These are phyloP conservation scores for Vararia minispora DNA, from an alignment of 768 basidiomycete species.

Conservation along the genomic window DNA sequence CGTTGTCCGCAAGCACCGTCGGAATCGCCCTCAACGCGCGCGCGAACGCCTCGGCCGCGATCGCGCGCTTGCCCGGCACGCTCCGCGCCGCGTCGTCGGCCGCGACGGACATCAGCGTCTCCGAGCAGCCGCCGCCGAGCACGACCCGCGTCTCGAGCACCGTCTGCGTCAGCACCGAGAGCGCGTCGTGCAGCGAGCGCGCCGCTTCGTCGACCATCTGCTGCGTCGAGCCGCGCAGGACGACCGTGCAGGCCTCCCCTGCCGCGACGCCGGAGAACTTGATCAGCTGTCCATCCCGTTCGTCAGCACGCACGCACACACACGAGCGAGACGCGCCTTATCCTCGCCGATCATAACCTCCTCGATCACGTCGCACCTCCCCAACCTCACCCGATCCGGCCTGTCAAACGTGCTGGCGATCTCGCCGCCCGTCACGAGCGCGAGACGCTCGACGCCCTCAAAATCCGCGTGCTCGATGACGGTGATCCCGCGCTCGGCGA, in stretches of 20 bases:
- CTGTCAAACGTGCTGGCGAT: conserved; percentile 93
- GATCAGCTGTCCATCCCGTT: conserved; percentile 54
- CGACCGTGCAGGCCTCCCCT: conserved; percentile 95
- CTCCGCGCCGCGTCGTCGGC: conserved; percentile 81
- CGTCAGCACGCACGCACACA: conserved; percentile 1
- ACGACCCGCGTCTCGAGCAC: conserved; percentile 94
- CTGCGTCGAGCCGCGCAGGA: conserved; percentile 91
- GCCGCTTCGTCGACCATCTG: conserved; percentile 99
- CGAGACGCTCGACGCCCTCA: conserved; percentile 93
- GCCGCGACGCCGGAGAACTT: conserved; percentile 99
- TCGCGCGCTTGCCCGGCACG: conserved; percentile 89
- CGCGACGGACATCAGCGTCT: conserved; percentile 95
- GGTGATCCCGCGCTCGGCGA: conserved; percentile 93
- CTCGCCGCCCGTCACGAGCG: conserved; percentile 95
- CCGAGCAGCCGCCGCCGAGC: conserved; percentile 93
- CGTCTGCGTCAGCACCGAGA: conserved; percentile 94
- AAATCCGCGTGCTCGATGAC: conserved; percentile 98
- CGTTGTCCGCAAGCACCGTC: conserved; percentile 94
- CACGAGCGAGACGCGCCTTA: conserved; percentile 46
- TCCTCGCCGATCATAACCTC: conserved; percentile 99
- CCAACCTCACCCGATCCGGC: conserved; percentile 87
- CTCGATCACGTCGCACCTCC: conserved; percentile 89
- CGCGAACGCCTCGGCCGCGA: conserved; percentile 88
- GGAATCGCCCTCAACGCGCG: conserved; percentile 90
- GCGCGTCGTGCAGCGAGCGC: conserved; percentile 92